Percentiles rank a stretch among this genome's conserved stretches.
Conservation (phyloP, 2,329 filamentous ascomycete genomes). For the Aspergillus viridinutans region DNA sequence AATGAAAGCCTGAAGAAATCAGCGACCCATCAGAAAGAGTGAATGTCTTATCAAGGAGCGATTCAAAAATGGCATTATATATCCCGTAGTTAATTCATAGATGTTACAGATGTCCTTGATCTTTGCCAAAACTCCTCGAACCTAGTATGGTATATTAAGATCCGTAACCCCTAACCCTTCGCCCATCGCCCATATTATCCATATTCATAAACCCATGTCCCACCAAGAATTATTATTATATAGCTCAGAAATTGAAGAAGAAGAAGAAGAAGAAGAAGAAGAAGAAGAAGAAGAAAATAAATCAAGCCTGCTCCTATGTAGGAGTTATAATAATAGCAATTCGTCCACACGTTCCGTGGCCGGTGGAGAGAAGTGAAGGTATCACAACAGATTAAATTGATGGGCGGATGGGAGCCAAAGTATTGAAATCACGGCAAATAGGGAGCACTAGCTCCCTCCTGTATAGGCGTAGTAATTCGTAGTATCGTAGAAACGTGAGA, state of each 20-base stretch:
- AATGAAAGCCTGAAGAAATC: not conserved
- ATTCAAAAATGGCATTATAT: not conserved
- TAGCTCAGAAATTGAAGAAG: not conserved
- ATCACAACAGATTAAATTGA: not conserved
- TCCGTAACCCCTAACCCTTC: not conserved
- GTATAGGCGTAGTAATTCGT: not conserved
- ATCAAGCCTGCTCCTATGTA: not conserved
- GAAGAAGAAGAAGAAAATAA: not conserved
- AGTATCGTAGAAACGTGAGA: not conserved
- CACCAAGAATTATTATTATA: not conserved
- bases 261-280: not conserved
- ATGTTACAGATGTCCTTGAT: not conserved
- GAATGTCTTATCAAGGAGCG: too few species aligned
- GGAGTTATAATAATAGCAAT: not conserved
- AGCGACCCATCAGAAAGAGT: not conserved
- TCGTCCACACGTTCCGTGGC: not conserved
- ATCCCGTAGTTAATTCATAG: not conserved
- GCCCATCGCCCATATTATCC: not conserved
- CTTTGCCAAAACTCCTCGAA: not conserved
- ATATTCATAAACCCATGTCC: not conserved
- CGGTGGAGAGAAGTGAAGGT: not conserved
- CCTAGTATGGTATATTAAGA: not conserved
- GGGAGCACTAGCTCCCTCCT: not conserved
- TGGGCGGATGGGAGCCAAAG: not conserved
- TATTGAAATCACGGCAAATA: not conserved